Base-by-base conservation (phyloP, 2,329 filamentous ascomycete genomes). In the Endoconidiophora laricicola region DNA sequence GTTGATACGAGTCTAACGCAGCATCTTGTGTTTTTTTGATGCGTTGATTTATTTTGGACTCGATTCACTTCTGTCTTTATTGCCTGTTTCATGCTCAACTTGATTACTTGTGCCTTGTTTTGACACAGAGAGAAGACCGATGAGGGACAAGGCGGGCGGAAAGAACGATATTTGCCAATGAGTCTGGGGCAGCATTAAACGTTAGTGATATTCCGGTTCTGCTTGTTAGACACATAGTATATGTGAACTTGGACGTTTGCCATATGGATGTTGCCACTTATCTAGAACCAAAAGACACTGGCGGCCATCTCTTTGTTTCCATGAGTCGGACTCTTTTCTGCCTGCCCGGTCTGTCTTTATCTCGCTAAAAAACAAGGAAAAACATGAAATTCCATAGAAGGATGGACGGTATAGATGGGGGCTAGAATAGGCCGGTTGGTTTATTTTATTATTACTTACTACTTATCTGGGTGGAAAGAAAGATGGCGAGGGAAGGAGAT, bases 1-100 rank as follows among this genome's bases (percentile, higher is more conserved):
- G 6, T 16, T 18, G 57, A 61, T 61, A 63, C 60, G 56, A 59
- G 44, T 59, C 60, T 60, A 61, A 58, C 55, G 57, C 57, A 57
- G 55, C 56, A 63, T 58, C 59, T 59, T 58, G 55, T 58, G 43
- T 18, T 20, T 44, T 36, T 44, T 37, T 16, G 14, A 50, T 22
- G 29, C 29, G 20, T 46, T 22, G n/a, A 33, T 46, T 37, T 46
- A 18, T 37, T 46, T 36, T 37, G 26, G 26, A 33, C 26, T 33
- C 12, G 26, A 33, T 4, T 33, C 26, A 33, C 26, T 37, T 20
- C 9, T 29, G 7, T 29, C 46, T 42, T 42, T 16, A 41, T 29
- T 48, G 23, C 26, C 26, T 26, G 14, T 33, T 18, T 26, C 41
- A 14, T 14, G 4, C 45, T 16, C 23, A 6, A 33, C 22, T 44